These are phyloP conservation scores for Volvariella volvacea DNA, from an alignment of 1,284 basidiomycete genomes.

Conservation along the genomic window DNA sequence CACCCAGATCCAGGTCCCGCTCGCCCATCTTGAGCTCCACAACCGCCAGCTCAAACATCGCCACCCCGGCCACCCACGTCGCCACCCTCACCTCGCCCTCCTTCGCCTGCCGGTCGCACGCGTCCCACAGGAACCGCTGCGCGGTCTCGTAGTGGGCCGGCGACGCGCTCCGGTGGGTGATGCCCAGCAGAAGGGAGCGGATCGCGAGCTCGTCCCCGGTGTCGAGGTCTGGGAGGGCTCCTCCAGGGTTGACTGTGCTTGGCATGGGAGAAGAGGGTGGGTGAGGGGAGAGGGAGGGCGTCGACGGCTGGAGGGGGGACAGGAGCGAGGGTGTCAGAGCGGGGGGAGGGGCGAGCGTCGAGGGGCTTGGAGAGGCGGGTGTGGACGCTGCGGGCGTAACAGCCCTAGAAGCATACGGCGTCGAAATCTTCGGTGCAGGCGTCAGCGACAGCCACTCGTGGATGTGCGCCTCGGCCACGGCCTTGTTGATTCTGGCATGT, in stretches of 20 bases:
- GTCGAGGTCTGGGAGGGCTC: slow-evolving; percentile 41
- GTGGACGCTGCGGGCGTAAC: slow-evolving; percentile 9
- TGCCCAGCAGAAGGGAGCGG: slow-evolving; percentile 61
- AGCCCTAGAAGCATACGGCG: slow-evolving; percentile 18
- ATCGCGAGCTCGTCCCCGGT: slow-evolving; percentile 66
- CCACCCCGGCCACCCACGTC: slow-evolving; percentile 62
- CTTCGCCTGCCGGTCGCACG: slow-evolving; percentile 30
- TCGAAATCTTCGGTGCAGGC: slow-evolving; percentile 35
- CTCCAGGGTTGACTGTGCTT: slow-evolving; percentile 7
- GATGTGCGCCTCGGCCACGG: slow-evolving; percentile 51
- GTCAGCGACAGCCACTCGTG: slow-evolving; percentile 38
- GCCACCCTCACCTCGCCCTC: slow-evolving; percentile 31
- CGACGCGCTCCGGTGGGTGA: slow-evolving; percentile 42
- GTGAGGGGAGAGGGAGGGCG: background rate
- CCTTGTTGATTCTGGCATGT: slow-evolving; percentile 46
- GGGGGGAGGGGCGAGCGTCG: slow-evolving; percentile 9
- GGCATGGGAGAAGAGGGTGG: slow-evolving; percentile 4
- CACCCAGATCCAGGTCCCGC: slow-evolving; percentile 10
- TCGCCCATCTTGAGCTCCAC: slow-evolving; percentile 55
- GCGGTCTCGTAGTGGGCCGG: slow-evolving; percentile 25
- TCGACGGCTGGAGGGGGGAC: background rate
- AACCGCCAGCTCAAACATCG: slow-evolving; percentile 63
- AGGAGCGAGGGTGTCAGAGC: slow-evolving; percentile 7
- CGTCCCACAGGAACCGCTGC: slow-evolving; percentile 45
- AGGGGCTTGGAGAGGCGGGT: slow-evolving; percentile 4